Evolutionary conservation across 2,329 filamentous ascomycete genomes (phyloP), one percentile per base, ranked within the genome.

Genomic region (Ramularia endophylla): DNA sequence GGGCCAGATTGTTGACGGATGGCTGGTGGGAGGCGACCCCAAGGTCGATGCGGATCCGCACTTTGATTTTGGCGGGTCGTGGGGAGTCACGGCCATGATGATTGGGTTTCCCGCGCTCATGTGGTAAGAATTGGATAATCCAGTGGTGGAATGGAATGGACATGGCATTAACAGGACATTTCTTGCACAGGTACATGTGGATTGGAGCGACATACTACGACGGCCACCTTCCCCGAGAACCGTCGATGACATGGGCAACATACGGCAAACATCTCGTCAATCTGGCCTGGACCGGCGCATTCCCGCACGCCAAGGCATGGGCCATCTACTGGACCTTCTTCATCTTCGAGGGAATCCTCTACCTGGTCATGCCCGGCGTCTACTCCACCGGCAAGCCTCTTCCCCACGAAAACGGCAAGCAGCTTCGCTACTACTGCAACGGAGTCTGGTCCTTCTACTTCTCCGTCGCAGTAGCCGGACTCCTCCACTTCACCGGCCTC

Each of bases 251-350:
- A 53, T 78, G 78, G 61, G 53, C 59, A 9, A 81, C 90, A 13
- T 97, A 95, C 62, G 72, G 77, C 40, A 66, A 72, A 43, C 81
- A 94, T 52, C 66, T 97, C 62, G 75, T 69, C 51, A 60, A 81
- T 48, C 71, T 95, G 47, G 80, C 86, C 40, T 92, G 89, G 65
- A 84, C 83, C 19, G 84, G 86, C 51, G 90, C 89, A 0, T 97
- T 83, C 65, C 92, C 92, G 2, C 81, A 80, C 42, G 61, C 80
- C 39, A 82, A 82, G 63, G 89, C 89, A 2, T 98, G 90, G 89
- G 67, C 74, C 44, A 94, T 95, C 61, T 98, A 97, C 73, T 98
- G 92, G 92, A 72, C 73, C 39, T 97, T 95, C 66, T 84, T 94
- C 68, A 64, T 94, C 56, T 85, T 88, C 43, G 86, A 97, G 69